Base-by-base conservation (phyloP, 371 early-diverging fungal species). In the Apophysomyces sp. region DNA sequence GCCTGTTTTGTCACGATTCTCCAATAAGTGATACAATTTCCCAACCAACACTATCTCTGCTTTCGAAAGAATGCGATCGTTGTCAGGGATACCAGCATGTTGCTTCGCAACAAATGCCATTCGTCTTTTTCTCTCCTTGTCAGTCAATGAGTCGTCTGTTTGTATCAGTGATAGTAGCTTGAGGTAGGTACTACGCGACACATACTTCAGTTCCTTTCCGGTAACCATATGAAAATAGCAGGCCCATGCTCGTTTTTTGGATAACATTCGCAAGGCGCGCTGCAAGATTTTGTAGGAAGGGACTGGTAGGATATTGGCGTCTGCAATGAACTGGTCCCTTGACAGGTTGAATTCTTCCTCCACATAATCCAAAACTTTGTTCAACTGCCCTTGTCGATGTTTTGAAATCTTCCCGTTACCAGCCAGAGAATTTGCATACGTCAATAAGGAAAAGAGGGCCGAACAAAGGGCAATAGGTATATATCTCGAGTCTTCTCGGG, bases 401-500 rank as follows among this genome's bases (percentile, higher is more conserved):
- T 49, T 57, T 8, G 58, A 51, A 0, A 63, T 34, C 13, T 55
- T 52, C 16, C 59, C 66, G 2, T 29, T n/a, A 7, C 55, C 51
- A 2, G 68, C 49, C 13, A 74, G 27, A 8, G 55, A 37, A 29
- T 69, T 66, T 6, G 76, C 76, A 58, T 61, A 81, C 13, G 44
- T 27, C n/a, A 81, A 60, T 5, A 81, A 56, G 3, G 76, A 63
- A 54, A 74, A 81, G 1, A 81, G 56, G 8, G 66, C 67, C 21
- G 66, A 66, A 57, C 73, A 74, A 21, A 71, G 28, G 8, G 57
- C 51, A 16, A 72, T 59, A 49, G 76, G 77, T 52, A 76, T 58
- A 55, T 54, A 61, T 52, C 59, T 55, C 28, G 41, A 4, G 28
- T 59, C 60, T 18, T 62, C 60, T 61, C 65, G 65, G n/a, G 60